These are phyloP conservation scores for Prunus armeniaca DNA, from an alignment of 306 rosid species.

Conservation along the genomic window DNA sequence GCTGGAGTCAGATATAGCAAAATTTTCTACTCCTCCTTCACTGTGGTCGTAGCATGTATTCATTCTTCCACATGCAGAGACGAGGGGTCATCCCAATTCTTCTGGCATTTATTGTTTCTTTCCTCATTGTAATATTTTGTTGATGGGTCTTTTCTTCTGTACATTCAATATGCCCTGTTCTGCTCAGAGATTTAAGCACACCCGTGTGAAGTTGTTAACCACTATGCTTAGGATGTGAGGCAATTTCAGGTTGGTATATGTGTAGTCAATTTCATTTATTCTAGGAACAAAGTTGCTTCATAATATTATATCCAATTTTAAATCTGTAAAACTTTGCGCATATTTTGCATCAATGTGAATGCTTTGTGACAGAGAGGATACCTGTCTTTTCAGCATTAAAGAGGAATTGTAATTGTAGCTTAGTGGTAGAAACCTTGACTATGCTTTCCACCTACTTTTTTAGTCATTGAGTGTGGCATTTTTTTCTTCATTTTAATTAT, in stretches of 20 bases:
- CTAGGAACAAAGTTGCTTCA: background rate
- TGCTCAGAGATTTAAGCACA: slow-evolving; percentile 1
- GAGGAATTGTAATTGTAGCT: no score
- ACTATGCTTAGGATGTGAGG: slow-evolving; percentile 2
- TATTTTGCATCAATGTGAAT: background rate
- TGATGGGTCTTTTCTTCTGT: slow-evolving; percentile 21
- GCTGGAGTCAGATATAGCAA: slow-evolving; percentile 19
- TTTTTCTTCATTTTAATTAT: no score
- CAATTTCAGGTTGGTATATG: background rate
- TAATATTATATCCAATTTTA: background rate
- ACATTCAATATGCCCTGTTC: slow-evolving; percentile 22
- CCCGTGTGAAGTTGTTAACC: background rate
- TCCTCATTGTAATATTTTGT: background rate
- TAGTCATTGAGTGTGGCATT: no score
- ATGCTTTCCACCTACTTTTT: no score
- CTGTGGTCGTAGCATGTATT: background rate
- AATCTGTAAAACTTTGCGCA: background rate
- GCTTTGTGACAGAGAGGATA: background rate
- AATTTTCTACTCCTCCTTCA: slow-evolving; percentile 17
- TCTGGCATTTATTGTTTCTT: slow-evolving; percentile 1
- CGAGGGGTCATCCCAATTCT: slow-evolving; percentile 1
- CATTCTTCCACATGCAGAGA: slow-evolving; percentile 14
- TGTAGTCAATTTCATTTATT: slow-evolving; percentile 15
- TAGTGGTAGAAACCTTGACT: no score
- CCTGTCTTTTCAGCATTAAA: background rate